phyloP scores from a whole-genome alignment of 2,329 filamentous ascomycete species.

The Cordyceps cateniannulata region DNA sequence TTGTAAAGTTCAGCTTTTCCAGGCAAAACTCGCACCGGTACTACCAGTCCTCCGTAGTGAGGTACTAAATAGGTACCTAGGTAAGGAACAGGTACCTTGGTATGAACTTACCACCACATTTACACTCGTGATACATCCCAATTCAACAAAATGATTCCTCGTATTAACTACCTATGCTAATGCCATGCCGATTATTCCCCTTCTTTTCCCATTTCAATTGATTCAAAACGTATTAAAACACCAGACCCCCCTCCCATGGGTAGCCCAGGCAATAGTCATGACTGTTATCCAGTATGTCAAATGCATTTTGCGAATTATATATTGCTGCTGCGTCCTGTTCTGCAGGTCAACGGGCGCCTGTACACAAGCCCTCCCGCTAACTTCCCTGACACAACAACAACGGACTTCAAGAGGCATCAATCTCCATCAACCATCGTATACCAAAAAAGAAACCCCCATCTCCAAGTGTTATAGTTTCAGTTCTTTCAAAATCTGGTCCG shows the following conservation, averaged over 20 bases:
- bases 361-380: background rate
- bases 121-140: too few species aligned
- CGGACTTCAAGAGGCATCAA: background rate
- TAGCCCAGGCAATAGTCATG: constrained; percentile 1
- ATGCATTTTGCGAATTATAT: constrained; percentile 10
- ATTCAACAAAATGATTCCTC: background rate
- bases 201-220: background rate
- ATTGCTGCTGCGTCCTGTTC: background rate
- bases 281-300: constrained; percentile 8
- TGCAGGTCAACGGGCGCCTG: background rate
- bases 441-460: background rate
- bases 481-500: constrained; percentile 86
- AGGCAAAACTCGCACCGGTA: too few species aligned
- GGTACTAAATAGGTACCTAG: too few species aligned
- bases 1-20: too few species aligned
- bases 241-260: background rate
- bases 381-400: background rate
- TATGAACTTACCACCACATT: too few species aligned
- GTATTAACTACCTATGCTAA: background rate
- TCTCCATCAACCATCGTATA: constrained; percentile 1
- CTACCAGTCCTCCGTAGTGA: too few species aligned
- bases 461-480: constrained; percentile 57
- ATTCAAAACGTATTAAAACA: background rate
- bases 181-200: background rate
- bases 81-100: too few species aligned